Conservation (phyloP, 2,329 filamentous ascomycete species). For the Gyromitra esculenta region DNA sequence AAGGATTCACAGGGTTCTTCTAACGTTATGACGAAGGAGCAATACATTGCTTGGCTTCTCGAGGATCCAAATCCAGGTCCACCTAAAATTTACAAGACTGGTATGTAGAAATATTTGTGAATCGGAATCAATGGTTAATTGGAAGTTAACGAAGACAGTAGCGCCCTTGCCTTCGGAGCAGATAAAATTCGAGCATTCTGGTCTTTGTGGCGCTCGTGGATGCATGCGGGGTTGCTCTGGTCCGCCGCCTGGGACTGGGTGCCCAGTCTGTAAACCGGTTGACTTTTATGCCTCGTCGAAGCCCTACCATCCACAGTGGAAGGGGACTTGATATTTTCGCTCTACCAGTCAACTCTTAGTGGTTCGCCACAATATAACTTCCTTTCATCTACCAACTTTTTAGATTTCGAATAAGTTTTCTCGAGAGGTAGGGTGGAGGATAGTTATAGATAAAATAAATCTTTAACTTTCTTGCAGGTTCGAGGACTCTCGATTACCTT, state of each 20-base stretch:
- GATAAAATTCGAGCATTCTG: conserved; percentile 23
- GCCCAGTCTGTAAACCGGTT: conserved; percentile 34
- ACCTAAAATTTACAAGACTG: not conserved
- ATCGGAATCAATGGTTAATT: not conserved
- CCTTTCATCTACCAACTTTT: too few species aligned
- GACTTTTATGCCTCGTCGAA: conserved; percentile 10
- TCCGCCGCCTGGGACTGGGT: conserved; percentile 38
- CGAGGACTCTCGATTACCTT: not conserved
- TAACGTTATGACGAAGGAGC: conserved; percentile 15
- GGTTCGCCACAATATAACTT: not conserved
- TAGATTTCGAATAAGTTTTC: not conserved
- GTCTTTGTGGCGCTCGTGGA: conserved; percentile 24
- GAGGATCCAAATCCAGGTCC: conserved; percentile 38
- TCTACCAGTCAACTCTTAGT: not conserved
- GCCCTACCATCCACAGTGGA: not conserved
- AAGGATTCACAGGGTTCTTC: not conserved
- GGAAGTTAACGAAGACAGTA: conserved; percentile 17
- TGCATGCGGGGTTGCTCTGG: conserved; percentile 43
- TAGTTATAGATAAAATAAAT: not conserved
- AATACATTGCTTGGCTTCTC: conserved; percentile 36
- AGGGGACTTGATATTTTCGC: not conserved
- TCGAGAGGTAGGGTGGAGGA: not conserved
- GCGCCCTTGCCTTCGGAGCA: conserved; percentile 11
- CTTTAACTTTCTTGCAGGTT: not conserved
- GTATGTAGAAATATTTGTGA: not conserved